phyloP scores from a whole-genome alignment of 139 green algal species.

The Chlorella sp. region DNA sequence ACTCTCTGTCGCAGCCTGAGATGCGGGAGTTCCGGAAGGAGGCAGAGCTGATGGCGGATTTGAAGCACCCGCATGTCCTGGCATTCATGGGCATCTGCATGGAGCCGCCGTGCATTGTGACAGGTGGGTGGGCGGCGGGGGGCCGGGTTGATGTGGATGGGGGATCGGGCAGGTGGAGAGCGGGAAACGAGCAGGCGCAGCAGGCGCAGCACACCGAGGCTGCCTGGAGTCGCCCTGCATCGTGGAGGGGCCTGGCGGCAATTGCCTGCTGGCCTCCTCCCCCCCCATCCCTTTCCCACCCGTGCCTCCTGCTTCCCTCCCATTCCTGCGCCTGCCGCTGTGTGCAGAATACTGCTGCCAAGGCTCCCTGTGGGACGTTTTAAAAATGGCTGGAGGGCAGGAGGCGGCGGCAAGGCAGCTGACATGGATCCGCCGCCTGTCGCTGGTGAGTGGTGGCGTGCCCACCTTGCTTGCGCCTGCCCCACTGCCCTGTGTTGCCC shows the following conservation, averaged over 20 bases:
- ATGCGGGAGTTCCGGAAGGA: neutral
- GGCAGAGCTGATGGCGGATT: neutral
- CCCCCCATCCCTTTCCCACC: too few species aligned
- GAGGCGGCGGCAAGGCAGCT: neutral
- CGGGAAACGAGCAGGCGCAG: too few species aligned
- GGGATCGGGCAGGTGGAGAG: neutral
- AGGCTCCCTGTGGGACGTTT: neutral
- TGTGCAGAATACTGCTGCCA: neutral
- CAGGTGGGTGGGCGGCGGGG: too few species aligned
- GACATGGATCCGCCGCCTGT: neutral
- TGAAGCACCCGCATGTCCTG: neutral
- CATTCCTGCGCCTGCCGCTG: too few species aligned
- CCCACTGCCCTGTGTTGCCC: too few species aligned
- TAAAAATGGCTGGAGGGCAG: neutral
- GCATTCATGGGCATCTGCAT: conserved; percentile 1
- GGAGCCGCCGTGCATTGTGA: neutral
- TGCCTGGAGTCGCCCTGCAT: too few species aligned
- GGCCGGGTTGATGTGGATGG: too few species aligned
- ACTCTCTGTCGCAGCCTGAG: neutral
- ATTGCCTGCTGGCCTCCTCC: too few species aligned
- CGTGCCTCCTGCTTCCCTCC: too few species aligned
- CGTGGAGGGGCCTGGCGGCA: too few species aligned
- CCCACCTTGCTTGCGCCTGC: too few species aligned
- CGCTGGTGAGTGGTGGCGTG: neutral
- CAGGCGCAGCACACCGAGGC: too few species aligned